Percentiles rank a stretch among this genome's conserved stretches.
These are phyloP conservation scores for Boletus subcaerulescens DNA, from an alignment of 768 basidiomycete genomes.

Conservation along the genomic window DNA sequence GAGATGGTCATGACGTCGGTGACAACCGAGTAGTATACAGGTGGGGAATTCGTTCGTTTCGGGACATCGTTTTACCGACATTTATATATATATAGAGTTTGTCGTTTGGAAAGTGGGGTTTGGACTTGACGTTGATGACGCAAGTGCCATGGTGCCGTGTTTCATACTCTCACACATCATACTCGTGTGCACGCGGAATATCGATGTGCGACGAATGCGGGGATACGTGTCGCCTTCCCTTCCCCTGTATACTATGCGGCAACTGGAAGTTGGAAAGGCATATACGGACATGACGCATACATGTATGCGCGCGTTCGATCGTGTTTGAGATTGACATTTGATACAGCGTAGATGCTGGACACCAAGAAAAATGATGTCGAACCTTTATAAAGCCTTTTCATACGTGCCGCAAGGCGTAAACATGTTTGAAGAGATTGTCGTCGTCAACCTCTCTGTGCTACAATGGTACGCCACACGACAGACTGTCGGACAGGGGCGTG, in stretches of 20 bases:
- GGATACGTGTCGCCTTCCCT: not conserved
- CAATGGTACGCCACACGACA: conserved; percentile 11
- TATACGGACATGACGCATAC: not conserved
- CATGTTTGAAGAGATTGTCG: not conserved
- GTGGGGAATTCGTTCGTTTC: not conserved
- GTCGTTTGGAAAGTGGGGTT: not conserved
- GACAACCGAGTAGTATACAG: not conserved
- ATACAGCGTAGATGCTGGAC: not conserved
- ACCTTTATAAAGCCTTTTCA: not conserved
- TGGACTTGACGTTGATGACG: not conserved
- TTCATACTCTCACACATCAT: not conserved
- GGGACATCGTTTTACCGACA: not conserved
- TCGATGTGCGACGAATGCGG: not conserved
- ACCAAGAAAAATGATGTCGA: not conserved
- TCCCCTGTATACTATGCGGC: too few species aligned
- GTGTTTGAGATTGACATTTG: not conserved
- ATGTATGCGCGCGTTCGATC: not conserved
- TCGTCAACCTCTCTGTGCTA: conserved; percentile 3
- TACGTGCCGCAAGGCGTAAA: not conserved
- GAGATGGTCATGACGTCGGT: not conserved
- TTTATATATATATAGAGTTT: too few species aligned
- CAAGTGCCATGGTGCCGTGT: not conserved
- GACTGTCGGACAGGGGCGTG: not conserved
- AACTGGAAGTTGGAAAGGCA: not conserved
- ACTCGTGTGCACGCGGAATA: too few species aligned